Evolutionary conservation across 1,284 basidiomycete species (phyloP).

Genomic region (Peniophora sp.): DNA sequence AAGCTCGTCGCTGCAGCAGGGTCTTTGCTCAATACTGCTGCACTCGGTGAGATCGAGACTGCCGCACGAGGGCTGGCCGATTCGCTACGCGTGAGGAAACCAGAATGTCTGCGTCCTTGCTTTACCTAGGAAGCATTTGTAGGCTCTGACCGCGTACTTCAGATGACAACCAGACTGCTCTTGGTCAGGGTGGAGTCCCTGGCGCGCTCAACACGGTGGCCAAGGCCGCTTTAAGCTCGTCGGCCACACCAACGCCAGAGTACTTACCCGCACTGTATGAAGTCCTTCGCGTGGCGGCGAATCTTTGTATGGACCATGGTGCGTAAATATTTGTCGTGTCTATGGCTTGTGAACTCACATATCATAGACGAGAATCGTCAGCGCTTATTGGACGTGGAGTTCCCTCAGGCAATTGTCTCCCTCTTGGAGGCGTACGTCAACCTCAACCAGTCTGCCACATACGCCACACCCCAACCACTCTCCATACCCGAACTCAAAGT

Average conservation of each 20-base stretch:
- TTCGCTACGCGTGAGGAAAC: conserved; percentile 45
- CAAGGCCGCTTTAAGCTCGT: conserved; percentile 41
- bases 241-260: conserved; percentile 33
- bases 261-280: conserved; percentile 50
- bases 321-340: conserved; percentile 13
- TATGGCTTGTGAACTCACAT: conserved; percentile 1
- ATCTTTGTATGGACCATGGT: conserved; percentile 79
- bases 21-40: neutral
- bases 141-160: conserved; percentile 5
- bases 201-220: conserved; percentile 56
- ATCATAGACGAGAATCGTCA: conserved; percentile 56
- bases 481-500: conserved; percentile 60
- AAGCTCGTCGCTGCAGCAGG: conserved; percentile 15
- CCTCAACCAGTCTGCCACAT: conserved; percentile 32
- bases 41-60: conserved; percentile 24
- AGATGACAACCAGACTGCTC: conserved; percentile 65
- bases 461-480: conserved; percentile 36
- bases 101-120: conserved; percentile 26
- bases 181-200: conserved; percentile 58
- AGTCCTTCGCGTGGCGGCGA: conserved; percentile 67
- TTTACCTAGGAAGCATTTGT: conserved; percentile 1
- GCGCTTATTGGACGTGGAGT: conserved; percentile 56
- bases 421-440: conserved; percentile 66
- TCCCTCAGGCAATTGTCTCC: conserved; percentile 57
- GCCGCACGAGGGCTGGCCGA: conserved; percentile 55